These are phyloP conservation scores for Verticillium klebahnii DNA, from an alignment of 2,329 filamentous ascomycete species.

Conservation along the genomic window DNA sequence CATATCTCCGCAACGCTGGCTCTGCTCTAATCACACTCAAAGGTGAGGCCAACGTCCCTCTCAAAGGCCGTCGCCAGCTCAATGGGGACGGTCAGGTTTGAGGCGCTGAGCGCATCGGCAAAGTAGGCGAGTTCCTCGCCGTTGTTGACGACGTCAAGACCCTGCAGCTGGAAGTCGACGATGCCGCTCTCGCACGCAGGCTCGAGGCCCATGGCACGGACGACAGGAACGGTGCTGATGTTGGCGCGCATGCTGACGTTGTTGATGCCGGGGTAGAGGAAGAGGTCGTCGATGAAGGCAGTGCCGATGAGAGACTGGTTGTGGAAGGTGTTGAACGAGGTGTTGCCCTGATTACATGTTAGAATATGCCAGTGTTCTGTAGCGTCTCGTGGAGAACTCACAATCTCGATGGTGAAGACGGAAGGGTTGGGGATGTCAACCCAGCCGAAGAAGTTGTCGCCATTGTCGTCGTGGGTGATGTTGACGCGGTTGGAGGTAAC, in stretches of 20 bases:
- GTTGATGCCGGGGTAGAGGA: constrained; percentile 56
- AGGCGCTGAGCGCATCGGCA: constrained; percentile 45
- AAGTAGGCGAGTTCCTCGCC: constrained; percentile 53
- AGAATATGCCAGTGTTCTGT: background rate
- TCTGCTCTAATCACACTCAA: background rate
- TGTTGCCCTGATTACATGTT: constrained; percentile 46
- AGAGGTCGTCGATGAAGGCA: constrained; percentile 52
- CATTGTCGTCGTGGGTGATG: constrained; percentile 30
- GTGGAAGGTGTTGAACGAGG: constrained; percentile 56
- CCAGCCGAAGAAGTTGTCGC: constrained; percentile 57
- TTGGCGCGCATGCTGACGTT: constrained; percentile 47
- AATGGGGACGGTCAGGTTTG: constrained; percentile 47
- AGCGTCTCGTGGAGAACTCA: constrained; percentile 29
- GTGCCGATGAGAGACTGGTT: constrained; percentile 47
- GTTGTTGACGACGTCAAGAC: constrained; percentile 45
- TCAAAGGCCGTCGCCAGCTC: constrained; percentile 42
- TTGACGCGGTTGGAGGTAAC: constrained; percentile 47
- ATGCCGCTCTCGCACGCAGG: constrained; percentile 50
- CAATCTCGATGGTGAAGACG: constrained; percentile 58
- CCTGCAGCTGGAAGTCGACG: constrained; percentile 50
- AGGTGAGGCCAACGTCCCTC: constrained; percentile 19
- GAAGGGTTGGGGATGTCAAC: constrained; percentile 61
- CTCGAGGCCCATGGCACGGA: constrained; percentile 33
- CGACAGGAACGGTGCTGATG: constrained; percentile 44
- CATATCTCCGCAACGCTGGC: background rate